These are phyloP conservation scores for Bretziella fagacearum DNA, from an alignment of 2,329 filamentous ascomycete species.

Conservation along the genomic window DNA sequence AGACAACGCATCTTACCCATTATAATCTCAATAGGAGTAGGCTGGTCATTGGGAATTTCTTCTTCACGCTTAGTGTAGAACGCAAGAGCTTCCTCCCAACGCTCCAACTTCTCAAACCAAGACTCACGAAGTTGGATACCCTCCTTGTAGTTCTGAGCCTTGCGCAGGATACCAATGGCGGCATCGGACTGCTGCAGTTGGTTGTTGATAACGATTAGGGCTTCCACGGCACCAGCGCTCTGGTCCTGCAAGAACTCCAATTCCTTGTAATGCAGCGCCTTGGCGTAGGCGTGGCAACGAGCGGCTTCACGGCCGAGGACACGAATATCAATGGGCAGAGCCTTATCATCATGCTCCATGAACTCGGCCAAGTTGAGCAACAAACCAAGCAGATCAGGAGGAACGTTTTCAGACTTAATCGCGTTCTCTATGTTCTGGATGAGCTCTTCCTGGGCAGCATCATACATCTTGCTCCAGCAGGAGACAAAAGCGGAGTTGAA, in stretches of 20 bases:
- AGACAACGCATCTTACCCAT: conserved; percentile 99
- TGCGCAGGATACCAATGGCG: conserved; percentile 90
- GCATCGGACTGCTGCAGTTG: conserved; percentile 97
- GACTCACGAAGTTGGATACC: conserved; percentile 88
- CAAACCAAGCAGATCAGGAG: conserved; percentile 85
- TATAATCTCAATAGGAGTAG: conserved; percentile 71
- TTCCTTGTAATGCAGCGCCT: conserved; percentile 97
- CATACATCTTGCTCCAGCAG: conserved; percentile 95
- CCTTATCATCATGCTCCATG: conserved; percentile 99
- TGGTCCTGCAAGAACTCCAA: conserved; percentile 96
- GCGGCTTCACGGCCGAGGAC: conserved; percentile 87
- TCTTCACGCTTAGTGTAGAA: conserved; percentile 65
- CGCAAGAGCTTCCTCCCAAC: conserved; percentile 90
- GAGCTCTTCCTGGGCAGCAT: conserved; percentile 90
- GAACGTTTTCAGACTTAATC: conserved; percentile 86
- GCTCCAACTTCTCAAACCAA: conserved; percentile 96
- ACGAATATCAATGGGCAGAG: conserved; percentile 89
- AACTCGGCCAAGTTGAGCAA: conserved; percentile 94
- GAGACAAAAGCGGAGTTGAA: conserved; percentile 99
- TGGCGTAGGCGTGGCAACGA: conserved; percentile 94
- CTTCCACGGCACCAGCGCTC: conserved; percentile 86
- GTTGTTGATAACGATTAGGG: conserved; percentile 97
- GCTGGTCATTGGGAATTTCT: conserved; percentile 24
- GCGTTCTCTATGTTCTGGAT: conserved; percentile 92
- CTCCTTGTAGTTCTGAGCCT: conserved; percentile 88